A percentile compares a stretch with the other conserved stretches of the same genome.
These are phyloP conservation scores for Protomyces inundatus DNA, from an alignment of 1,139 yeast species.

Conservation along the genomic window DNA sequence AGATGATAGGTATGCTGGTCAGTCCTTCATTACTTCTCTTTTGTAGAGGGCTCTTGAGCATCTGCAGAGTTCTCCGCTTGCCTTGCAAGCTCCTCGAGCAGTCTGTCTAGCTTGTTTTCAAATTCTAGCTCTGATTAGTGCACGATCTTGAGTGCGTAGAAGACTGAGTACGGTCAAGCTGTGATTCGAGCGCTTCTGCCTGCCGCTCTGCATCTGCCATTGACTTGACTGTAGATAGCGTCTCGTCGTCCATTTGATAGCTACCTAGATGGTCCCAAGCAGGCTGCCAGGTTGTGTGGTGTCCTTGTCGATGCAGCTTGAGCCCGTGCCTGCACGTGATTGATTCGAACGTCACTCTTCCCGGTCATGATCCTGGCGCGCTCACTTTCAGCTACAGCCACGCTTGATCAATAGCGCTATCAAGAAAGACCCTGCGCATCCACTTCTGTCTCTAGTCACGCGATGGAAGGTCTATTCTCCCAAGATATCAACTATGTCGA, in stretches of 20 bases:
- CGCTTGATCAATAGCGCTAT: neutral
- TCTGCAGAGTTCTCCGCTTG: neutral
- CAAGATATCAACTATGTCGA: conserved; percentile 70
- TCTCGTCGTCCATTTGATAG: neutral
- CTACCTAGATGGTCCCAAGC: neutral
- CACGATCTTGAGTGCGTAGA: neutral
- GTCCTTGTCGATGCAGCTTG: too few species aligned
- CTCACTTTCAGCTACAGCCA: neutral
- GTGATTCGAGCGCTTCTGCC: conserved; percentile 7
- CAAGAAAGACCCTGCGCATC: neutral
- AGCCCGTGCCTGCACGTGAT: too few species aligned
- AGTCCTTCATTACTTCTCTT: too few species aligned
- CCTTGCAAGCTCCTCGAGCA: neutral
- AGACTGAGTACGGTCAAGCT: conserved; percentile 13
- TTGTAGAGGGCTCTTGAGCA: neutral
- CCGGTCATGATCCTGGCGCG: too few species aligned
- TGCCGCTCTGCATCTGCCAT: conserved; percentile 9
- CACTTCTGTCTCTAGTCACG: neutral
- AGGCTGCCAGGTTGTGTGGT: neutral
- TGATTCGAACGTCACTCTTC: too few species aligned
- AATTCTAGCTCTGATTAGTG: neutral
- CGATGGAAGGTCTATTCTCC: conserved; percentile 22
- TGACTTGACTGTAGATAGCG: conserved; percentile 1
- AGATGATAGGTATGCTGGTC: too few species aligned
- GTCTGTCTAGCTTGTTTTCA: conserved; percentile 1